Percentiles rank a stretch among this genome's conserved stretches.
Evolutionary conservation across 768 basidiomycete genomes (phyloP).

Genomic region (Boletus barrowsii): DNA sequence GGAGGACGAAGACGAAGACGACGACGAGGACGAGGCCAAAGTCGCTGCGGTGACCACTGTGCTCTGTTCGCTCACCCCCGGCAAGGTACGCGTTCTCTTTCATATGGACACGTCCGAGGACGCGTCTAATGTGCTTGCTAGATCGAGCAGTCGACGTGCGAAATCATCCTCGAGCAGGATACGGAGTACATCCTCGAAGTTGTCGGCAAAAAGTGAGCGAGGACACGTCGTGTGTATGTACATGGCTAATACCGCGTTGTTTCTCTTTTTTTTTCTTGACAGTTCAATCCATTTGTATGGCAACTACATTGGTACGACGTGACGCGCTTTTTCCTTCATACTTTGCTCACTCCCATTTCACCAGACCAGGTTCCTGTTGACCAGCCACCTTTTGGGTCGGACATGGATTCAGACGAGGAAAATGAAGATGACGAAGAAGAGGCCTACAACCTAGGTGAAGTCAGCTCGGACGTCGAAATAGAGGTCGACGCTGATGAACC

Average conservation of each 20-base stretch:
- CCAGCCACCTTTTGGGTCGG: slow-evolving; percentile 47
- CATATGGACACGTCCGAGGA: background rate
- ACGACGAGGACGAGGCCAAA: slow-evolving; percentile 37
- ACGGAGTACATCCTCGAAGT: slow-evolving; percentile 66
- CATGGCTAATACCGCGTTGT: slow-evolving; percentile 5
- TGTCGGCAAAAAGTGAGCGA: slow-evolving; percentile 75
- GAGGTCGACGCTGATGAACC: slow-evolving; percentile 63
- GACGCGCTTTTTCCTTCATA: background rate
- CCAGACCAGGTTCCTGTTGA: slow-evolving; percentile 54
- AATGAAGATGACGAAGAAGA: slow-evolving; percentile 37
- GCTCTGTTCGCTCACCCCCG: slow-evolving; percentile 77
- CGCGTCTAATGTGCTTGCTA: slow-evolving; percentile 29
- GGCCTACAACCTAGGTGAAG: slow-evolving; percentile 61
- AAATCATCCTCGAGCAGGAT: slow-evolving; percentile 67
- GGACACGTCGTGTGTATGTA: background rate
- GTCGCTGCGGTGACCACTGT: slow-evolving; percentile 49
- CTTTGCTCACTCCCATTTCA: background rate
- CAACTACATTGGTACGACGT: slow-evolving; percentile 69
- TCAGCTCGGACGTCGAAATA: slow-evolving; percentile 83
- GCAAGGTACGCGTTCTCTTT: slow-evolving; percentile 52
- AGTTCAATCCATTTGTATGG: slow-evolving; percentile 78
- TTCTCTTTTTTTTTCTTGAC: background rate
- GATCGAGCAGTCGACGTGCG: slow-evolving; percentile 74
- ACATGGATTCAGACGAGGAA: slow-evolving; percentile 50
- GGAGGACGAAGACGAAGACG: slow-evolving; percentile 46